Base-by-base conservation (phyloP, 2,329 filamentous ascomycete species). In the Rugonectria rugulosa region DNA sequence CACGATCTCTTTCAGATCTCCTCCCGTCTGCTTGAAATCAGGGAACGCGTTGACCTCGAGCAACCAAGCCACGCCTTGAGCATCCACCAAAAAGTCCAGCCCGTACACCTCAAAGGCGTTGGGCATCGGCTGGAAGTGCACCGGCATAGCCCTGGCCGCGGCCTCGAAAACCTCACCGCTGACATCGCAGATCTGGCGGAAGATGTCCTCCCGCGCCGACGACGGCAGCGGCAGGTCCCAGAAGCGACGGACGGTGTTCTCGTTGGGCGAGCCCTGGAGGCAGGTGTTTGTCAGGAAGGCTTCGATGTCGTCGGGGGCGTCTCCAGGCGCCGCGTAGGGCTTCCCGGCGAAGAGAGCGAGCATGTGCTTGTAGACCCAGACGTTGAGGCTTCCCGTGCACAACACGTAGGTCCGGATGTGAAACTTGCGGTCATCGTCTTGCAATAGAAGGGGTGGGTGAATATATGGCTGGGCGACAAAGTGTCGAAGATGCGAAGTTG, bases 401-500 rank as follows among this genome's bases (percentile, higher is more conserved):
- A 97, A 82, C 20, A 97, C 91, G 74, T 99, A 99, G 2, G 90
- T 91, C 38, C 95, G 84, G 69, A 99, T 91, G 76, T 99, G 95
- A 77, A 98, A 99, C 75, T 99, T 99, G 61, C 90, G 85, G 57
- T 81, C 79, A 24, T 82, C 82, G n/a, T 79, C 81, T 3, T 79
- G 80, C 14, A 97, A 82, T 4, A 75, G 66, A 4, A 98, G 83
- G 0, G 94, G 93, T 2, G 89, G 91, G 72, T 96, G 85, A 67
- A 99, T 94, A 74, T 99, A 99, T 1, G 92, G 91, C 74, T 99
- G 95, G 5, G 90, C 93, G 68, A 98, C 87, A 77, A 99, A 99
- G 77, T 99, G 94, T 56, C 95, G 89, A 44, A 99, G 87, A 70
- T 97, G 92, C 1, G 91, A 95, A 3, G 94, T 91, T 52, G 91